phyloP scores from a whole-genome alignment of 164 flowering plant species.

The Nelumbo lutea region DNA sequence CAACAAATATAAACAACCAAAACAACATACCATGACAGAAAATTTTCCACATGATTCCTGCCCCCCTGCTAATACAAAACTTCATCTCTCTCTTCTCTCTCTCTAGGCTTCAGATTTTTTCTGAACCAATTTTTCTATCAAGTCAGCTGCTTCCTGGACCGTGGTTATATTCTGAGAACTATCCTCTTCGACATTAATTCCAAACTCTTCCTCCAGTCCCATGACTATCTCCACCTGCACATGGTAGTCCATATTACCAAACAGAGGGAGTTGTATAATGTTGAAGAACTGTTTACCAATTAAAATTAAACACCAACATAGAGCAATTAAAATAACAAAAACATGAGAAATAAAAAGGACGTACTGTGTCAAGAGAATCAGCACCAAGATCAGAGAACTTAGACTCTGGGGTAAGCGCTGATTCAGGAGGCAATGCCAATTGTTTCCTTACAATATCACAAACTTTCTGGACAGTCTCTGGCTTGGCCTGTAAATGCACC shows the following conservation, averaged over 20 bases:
- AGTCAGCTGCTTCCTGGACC: slow-evolving; percentile 41
- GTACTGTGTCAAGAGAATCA: slow-evolving; percentile 82
- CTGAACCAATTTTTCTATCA: slow-evolving; percentile 37
- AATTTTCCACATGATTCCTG: background rate
- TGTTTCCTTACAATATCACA: slow-evolving; percentile 60
- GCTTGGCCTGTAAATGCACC: slow-evolving; percentile 51
- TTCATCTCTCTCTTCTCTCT: background rate
- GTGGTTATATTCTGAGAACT: slow-evolving; percentile 37
- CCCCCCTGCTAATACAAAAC: background rate
- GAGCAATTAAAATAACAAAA: background rate
- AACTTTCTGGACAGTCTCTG: slow-evolving; percentile 69
- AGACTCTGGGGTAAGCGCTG: slow-evolving; percentile 43
- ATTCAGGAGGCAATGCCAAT: slow-evolving; percentile 42
- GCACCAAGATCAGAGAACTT: slow-evolving; percentile 68
- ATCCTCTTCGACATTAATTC: slow-evolving; percentile 43
- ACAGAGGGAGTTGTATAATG: background rate
- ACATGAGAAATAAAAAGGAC: background rate
- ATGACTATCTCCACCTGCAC: slow-evolving; percentile 50
- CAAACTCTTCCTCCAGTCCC: slow-evolving; percentile 45
- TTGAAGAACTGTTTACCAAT: background rate
- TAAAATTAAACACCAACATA: background rate
- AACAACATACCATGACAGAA: background rate
- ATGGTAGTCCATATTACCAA: background rate
- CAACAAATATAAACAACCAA: too few species aligned
- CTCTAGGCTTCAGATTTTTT: slow-evolving; percentile 20